phyloP scores from a whole-genome alignment of 257 asterid genomes.

The Nemophila menziesii region DNA sequence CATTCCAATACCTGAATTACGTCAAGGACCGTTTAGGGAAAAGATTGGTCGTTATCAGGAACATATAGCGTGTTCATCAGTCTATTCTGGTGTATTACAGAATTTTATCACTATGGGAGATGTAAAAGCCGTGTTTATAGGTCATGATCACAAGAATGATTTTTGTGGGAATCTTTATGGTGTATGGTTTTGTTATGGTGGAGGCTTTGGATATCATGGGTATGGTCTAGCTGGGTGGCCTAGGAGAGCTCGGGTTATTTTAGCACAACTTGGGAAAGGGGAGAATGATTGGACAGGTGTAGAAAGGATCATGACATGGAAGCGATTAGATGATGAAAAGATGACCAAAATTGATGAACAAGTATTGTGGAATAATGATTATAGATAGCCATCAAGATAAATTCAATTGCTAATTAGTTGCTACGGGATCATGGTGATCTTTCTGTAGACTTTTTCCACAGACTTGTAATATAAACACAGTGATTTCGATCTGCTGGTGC shows the following conservation, averaged over 20 bases:
- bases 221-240: conserved; percentile 72
- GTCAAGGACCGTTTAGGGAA: conserved; percentile 49
- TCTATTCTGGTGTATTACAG: conserved; percentile 61
- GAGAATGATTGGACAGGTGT: conserved; percentile 46
- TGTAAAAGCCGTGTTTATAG: conserved; percentile 78
- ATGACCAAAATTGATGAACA: conserved; percentile 68
- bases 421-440: no score
- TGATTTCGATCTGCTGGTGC: no score
- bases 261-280: conserved; percentile 62
- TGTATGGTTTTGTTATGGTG: conserved; percentile 92
- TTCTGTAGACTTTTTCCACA: no score
- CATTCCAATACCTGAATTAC: conserved; percentile 90
- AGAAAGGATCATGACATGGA: conserved; percentile 72
- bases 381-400: conserved; percentile 19
- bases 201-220: conserved; percentile 93
- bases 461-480: no score
- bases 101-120: conserved; percentile 54
- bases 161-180: conserved; percentile 64
- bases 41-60: conserved; percentile 51
- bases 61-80: conserved; percentile 53
- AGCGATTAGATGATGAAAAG: conserved; percentile 50
- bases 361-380: conserved; percentile 76
- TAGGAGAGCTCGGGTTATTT: conserved; percentile 62
- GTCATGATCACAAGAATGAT: conserved; percentile 92
- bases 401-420: no score